Base-by-base conservation (phyloP, 2,329 filamentous ascomycete species). In the Fusarium sp. region DNA sequence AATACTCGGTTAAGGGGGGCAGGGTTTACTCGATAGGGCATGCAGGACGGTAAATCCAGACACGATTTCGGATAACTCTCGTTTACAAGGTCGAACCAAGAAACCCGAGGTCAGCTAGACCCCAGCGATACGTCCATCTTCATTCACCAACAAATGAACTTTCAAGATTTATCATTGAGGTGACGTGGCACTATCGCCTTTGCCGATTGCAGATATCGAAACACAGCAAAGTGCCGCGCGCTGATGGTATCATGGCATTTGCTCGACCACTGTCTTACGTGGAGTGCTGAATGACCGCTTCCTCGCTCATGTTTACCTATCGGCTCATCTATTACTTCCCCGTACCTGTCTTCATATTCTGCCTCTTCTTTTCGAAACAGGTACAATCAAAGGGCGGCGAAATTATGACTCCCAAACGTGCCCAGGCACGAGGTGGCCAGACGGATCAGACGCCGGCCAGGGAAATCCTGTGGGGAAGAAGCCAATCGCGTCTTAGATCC, bases 11-110 rank as follows among this genome's bases (percentile, higher is more conserved):
- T 73, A 69, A 62, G 65, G 69, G 65, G 62, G 67, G 53, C 64
- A 67, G 70, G 72, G 62, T 64, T 57, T 33, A 55, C 34, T 68
- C 54, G 43, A 71, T 65, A 72, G 57, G 69, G 70, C 63, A 72
- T 72, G 72, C 72, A 73, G 55, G 57, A 65, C 43, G 52, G 62
- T 65, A 72, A 70, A 71, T 73, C 67, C 69, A 70, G 65, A 67
- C 55, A 66, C 62, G 59, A 70, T 68, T 70, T 65, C 56, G 60
- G 62, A 60, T 65, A 52, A 54, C 64, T 38, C 46, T 67, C 51
- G 42, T 61, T 70, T 65, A 51, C 57, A 70, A 57, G 49, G 50
- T 45, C 47, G 47, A 52, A 43, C 51, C 59, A 63, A 63, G 58
- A 46, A 44, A 57, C 13, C 57, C 49, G 49, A 56, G 39, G 31